Conservation (phyloP, 2,329 filamentous ascomycete species). For the Xylariaceae sp. region DNA sequence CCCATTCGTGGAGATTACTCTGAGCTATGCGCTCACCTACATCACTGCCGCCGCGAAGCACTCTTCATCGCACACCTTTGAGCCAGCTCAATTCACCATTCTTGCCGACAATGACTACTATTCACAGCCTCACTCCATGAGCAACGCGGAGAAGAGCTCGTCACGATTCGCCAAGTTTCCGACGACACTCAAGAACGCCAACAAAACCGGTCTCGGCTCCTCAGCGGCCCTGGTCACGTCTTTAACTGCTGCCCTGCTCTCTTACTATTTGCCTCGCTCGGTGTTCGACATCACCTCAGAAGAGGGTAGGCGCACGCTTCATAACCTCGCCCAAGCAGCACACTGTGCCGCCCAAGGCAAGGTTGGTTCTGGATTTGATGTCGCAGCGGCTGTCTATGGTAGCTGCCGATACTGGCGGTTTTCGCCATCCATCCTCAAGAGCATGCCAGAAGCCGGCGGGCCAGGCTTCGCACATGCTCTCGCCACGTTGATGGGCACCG, state of each 20-base stretch:
- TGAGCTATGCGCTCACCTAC: slow-evolving; percentile 85
- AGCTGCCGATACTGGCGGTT: slow-evolving; percentile 92
- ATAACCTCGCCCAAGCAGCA: slow-evolving; percentile 90
- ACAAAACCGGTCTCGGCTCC: slow-evolving; percentile 95
- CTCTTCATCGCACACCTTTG: slow-evolving; percentile 48
- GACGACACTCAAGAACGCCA: slow-evolving; percentile 69
- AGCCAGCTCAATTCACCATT: slow-evolving; percentile 73
- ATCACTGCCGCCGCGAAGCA: slow-evolving; percentile 47
- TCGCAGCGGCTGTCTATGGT: slow-evolving; percentile 88
- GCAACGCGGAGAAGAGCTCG: slow-evolving; percentile 23
- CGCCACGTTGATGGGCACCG: slow-evolving; percentile 60
- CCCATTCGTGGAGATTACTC: slow-evolving; percentile 86
- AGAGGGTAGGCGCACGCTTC: slow-evolving; percentile 59
- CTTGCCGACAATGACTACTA: slow-evolving; percentile 97
- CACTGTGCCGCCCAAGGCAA: slow-evolving; percentile 97
- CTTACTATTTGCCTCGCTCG: slow-evolving; percentile 63
- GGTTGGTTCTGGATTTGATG: slow-evolving; percentile 91
- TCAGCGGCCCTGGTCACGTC: slow-evolving; percentile 91
- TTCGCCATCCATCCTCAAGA: slow-evolving; percentile 68
- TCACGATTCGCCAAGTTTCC: slow-evolving; percentile 72
- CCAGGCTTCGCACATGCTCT: slow-evolving; percentile 65
- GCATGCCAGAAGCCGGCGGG: slow-evolving; percentile 62
- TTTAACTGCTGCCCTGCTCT: slow-evolving; percentile 71
- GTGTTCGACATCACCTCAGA: slow-evolving; percentile 55
- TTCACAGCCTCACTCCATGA: slow-evolving; percentile 57